Percentiles rank a stretch among this genome's conserved stretches.
phyloP scores from a whole-genome alignment of 2,329 filamentous ascomycete genomes.

The Claviceps africana region DNA sequence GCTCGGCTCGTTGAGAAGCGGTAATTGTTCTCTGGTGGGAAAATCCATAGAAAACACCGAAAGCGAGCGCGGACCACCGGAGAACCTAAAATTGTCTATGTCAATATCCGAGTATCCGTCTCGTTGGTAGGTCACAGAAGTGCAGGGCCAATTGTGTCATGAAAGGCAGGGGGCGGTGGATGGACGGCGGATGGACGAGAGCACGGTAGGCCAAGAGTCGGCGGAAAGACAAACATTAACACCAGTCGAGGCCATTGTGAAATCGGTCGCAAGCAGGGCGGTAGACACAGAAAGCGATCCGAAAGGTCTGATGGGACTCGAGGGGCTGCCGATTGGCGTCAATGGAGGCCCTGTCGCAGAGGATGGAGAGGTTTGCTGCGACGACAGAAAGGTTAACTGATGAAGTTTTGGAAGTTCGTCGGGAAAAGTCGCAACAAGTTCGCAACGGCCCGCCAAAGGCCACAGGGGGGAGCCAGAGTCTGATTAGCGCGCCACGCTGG shows the following conservation, averaged over 20 bases:
- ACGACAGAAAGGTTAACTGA: slow-evolving; percentile 18
- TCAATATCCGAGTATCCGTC: slow-evolving; percentile 15
- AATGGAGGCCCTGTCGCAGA: slow-evolving; percentile 29
- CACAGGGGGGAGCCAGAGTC: background rate
- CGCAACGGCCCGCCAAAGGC: slow-evolving; percentile 5
- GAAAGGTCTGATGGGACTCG: slow-evolving; percentile 20
- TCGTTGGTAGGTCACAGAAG: background rate
- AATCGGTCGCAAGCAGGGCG: slow-evolving; percentile 28
- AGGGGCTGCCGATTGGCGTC: slow-evolving; percentile 25
- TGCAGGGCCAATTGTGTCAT: background rate
- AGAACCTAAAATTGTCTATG: slow-evolving; percentile 54
- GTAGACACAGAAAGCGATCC: slow-evolving; percentile 23
- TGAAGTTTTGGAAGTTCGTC: slow-evolving; percentile 28
- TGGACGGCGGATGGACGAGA: background rate
- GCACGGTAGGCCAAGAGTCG: slow-evolving; percentile 12
- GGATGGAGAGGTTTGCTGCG: slow-evolving; percentile 26
- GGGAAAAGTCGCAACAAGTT: slow-evolving; percentile 30
- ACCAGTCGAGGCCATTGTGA: slow-evolving; percentile 52
- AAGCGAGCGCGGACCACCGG: slow-evolving; percentile 85
- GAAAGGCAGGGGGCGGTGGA: slow-evolving; percentile 10
- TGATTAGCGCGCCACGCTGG: too few relatives aligned
- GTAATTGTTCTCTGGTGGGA: slow-evolving; percentile 78
- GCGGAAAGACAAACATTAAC: slow-evolving; percentile 44
- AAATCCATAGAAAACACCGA: slow-evolving; percentile 91
- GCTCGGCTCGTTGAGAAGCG: slow-evolving; percentile 53